phyloP scores from a whole-genome alignment of 306 rosid species.

The Cucurbita ficifolia region DNA sequence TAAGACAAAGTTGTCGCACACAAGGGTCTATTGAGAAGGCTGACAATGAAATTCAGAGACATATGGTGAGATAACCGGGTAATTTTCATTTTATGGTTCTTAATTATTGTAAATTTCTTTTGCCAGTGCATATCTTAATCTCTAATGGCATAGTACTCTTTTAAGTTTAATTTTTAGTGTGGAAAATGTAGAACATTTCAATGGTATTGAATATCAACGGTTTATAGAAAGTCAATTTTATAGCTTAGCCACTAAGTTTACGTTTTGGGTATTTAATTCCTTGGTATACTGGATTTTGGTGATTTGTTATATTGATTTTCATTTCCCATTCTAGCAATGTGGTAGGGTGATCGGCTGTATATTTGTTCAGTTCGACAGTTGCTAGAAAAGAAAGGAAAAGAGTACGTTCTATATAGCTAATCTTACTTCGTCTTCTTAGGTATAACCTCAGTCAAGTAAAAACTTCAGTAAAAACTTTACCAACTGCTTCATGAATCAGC shows the following conservation, averaged over 20 bases:
- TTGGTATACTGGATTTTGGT: not conserved
- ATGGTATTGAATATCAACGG: not conserved
- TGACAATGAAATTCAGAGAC: conserved; percentile 22
- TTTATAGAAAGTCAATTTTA: not conserved
- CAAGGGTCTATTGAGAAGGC: conserved; percentile 24
- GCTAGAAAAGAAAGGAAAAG: not conserved
- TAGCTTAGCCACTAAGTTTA: not conserved
- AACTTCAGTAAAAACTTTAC: conserved; percentile 22
- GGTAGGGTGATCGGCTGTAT: not conserved
- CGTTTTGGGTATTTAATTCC: not conserved
- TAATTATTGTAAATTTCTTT: not conserved
- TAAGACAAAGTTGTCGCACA: conserved; percentile 33
- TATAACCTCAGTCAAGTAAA: conserved; percentile 26
- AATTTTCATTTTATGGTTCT: conserved; percentile 10
- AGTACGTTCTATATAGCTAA: not conserved
- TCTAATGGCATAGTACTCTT: not conserved
- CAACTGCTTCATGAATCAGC: conserved; percentile 25
- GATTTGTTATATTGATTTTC: not conserved
- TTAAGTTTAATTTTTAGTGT: not conserved
- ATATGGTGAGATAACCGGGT: conserved; percentile 41
- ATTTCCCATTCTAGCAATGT: not conserved
- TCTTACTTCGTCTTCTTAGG: conserved; percentile 26
- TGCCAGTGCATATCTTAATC: not conserved
- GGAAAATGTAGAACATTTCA: not conserved
- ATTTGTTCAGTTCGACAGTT: not conserved